phyloP scores from a whole-genome alignment of 352 stramenopile genomes.

The Poterioochromonas sp. region DNA sequence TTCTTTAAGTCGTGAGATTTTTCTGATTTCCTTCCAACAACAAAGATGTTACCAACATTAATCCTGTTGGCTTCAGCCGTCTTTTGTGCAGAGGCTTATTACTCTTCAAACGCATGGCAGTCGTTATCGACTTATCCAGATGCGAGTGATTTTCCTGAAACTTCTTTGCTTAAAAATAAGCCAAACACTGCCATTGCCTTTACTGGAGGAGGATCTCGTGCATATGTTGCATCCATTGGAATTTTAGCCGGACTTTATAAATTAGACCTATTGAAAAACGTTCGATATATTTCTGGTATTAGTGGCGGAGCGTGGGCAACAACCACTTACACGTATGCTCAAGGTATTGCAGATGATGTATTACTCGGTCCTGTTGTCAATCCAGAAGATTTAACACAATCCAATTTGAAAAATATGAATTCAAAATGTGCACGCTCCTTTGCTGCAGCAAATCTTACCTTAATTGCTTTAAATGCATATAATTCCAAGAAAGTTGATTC shows the following conservation, averaged over 20 bases:
- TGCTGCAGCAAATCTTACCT: not conserved
- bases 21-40: too few relatives aligned
- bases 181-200: constrained; percentile 27
- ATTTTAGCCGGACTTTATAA: not conserved
- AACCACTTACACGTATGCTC: not conserved
- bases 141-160: constrained; percentile 24
- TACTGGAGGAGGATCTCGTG: constrained; percentile 19
- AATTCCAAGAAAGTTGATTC: not conserved
- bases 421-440: not conserved
- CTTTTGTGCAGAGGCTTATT: not conserved
- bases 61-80: not conserved
- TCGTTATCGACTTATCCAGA: not conserved
- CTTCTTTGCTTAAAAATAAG: not conserved
- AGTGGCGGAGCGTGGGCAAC: constrained; percentile 28
- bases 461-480: not conserved
- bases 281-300: constrained; percentile 23
- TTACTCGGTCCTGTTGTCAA: not conserved
- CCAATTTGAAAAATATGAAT: constrained; percentile 14
- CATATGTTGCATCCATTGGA: constrained; percentile 9
- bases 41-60: too few relatives aligned
- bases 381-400: not conserved
- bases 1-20: too few relatives aligned
- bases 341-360: not conserved
- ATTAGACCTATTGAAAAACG: constrained; percentile 9
- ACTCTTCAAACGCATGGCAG: not conserved